Percentiles rank a stretch among this genome's conserved stretches.
These are phyloP conservation scores for Scenedesmus sp. DNA, from an alignment of 163 green algal species.

Conservation along the genomic window DNA sequence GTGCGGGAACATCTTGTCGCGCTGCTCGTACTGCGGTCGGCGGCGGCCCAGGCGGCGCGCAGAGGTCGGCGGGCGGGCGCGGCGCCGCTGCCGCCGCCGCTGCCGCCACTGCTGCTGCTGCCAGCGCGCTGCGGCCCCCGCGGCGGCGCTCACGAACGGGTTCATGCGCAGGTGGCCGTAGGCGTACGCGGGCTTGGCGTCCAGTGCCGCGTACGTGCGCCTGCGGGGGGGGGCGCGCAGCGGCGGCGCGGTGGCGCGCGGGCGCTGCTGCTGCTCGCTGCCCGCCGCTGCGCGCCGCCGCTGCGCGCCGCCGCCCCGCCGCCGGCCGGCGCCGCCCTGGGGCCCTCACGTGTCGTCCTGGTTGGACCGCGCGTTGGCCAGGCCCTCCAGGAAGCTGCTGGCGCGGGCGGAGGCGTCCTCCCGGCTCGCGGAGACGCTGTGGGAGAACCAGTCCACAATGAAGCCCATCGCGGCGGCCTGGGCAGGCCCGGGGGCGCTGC, in stretches of 20 bases:
- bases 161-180: slow-evolving; percentile 20
- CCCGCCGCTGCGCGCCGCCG: too few relatives aligned
- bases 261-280: too few relatives aligned
- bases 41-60: background rate
- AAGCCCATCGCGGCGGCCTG: slow-evolving; percentile 10
- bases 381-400: background rate
- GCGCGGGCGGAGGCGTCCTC: background rate
- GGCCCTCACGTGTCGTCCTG: slow-evolving; percentile 26
- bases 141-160: slow-evolving; percentile 27
- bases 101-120: background rate
- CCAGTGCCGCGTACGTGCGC: background rate
- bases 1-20: slow-evolving; percentile 40
- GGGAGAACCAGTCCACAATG: slow-evolving; percentile 25
- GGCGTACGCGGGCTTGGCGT: background rate
- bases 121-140: too few relatives aligned
- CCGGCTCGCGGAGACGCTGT: background rate
- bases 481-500: background rate
- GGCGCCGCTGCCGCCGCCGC: background rate
- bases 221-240: too few relatives aligned
- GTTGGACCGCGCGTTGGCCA: background rate
- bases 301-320: too few relatives aligned
- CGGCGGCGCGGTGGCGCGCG: too few relatives aligned
- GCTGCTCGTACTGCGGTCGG: slow-evolving; percentile 32
- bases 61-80: background rate
- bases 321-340: too few relatives aligned